phyloP scores from a whole-genome alignment of 352 stramenopile genomes.

The Phytophthora pini region DNA sequence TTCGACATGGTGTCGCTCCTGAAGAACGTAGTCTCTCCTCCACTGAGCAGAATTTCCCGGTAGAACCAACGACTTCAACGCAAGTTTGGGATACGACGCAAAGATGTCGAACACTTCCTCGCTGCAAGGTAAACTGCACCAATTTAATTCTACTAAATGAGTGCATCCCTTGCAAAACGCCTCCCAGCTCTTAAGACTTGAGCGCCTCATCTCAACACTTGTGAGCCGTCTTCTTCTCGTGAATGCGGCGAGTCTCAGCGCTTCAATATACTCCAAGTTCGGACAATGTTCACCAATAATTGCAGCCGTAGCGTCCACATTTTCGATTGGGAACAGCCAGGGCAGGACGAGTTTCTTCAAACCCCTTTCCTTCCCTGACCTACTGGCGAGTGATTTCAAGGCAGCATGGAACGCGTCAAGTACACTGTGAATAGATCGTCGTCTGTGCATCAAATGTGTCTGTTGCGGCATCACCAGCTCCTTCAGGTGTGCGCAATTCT shows the following conservation, averaged over 20 bases:
- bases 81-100: constrained; percentile 25
- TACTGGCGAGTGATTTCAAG: constrained; percentile 4
- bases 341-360: constrained; percentile 38
- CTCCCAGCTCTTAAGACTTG: constrained; percentile 32
- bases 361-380: constrained; percentile 14
- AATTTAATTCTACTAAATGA: constrained; percentile 33
- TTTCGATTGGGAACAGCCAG: constrained; percentile 40
- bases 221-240: constrained; percentile 30
- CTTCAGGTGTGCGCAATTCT: constrained; percentile 16
- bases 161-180: constrained; percentile 37
- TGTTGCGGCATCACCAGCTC: constrained; percentile 29
- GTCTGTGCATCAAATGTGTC: constrained; percentile 11
- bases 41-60: constrained; percentile 42
- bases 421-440: constrained; percentile 7
- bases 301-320: constrained; percentile 25
- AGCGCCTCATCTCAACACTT: constrained; percentile 34
- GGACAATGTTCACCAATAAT: constrained; percentile 29
- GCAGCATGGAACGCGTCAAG: constrained; percentile 18
- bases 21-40: constrained; percentile 40
- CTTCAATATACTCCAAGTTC: constrained; percentile 32
- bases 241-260: constrained; percentile 34
- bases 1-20: constrained; percentile 31
- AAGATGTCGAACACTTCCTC: constrained; percentile 42
- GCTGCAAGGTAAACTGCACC: constrained; percentile 44
- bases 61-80: constrained; percentile 25